Base-by-base conservation (phyloP, 225 moss, liverwort and hornwort species). In the Physcomitrium patens region DNA sequence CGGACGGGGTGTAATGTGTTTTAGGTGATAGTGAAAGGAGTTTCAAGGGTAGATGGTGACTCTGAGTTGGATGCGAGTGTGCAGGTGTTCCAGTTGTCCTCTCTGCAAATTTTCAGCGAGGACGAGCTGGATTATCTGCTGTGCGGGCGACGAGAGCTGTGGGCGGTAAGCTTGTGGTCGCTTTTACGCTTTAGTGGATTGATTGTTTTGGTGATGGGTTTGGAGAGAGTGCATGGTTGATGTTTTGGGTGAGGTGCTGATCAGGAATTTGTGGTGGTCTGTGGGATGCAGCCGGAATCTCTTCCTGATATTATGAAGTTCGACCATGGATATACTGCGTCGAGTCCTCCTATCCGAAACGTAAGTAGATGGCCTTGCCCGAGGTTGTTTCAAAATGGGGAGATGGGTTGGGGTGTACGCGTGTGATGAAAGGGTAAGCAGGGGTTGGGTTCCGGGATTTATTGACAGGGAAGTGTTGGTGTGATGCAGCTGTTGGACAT, bases 281-380 rank as follows among this genome's bases (percentile, higher is more conserved):
- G 74, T 74, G 43, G 66, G 65, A 41, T 72, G 76, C 86, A 99
- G 99, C 78, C 91, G 58, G 99, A 99, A 74, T 87, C 91, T 17
- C 89, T 99, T 70, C 86, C 99, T 58, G 99, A 99, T 72, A 80
- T 93, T 28, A 83, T 99, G 83, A 99, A 99, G 89, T 99, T 99
- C 75, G 99, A 99, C 80, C 99, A 99, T 67, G 99, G 99, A 28
- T 99, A 99, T 63, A 99, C 95, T 11, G 91, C 99, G 17, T 86
- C 85, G 52, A 99, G 99, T 81, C 93, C 93, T 68, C 99, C 99
- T 12, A 93, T 95, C 60, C 89, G 95, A 79, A 99, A 95, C 82
- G 99, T 99, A 92, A 69, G 92, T 83, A 12, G 47, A 1, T 42
- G 10, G 2, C 45, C 15, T 11, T 62, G 8, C 14, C 15, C 19